Evolutionary conservation across 2,329 filamentous ascomycete genomes (phyloP).

Genomic region (Sarocladiaceae sp.): DNA sequence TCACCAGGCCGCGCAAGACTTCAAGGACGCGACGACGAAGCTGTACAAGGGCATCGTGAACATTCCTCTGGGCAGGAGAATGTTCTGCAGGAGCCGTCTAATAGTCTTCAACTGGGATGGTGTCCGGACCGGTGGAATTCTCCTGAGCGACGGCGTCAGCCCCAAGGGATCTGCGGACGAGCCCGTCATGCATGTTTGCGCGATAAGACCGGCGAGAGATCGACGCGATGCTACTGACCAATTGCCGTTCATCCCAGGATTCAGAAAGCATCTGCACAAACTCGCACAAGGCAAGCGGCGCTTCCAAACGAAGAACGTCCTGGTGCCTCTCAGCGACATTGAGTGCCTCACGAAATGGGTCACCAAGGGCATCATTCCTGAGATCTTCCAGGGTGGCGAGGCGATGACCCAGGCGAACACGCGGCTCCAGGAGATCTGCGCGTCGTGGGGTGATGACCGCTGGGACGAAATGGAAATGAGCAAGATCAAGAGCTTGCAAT

Average conservation of each 20-base stretch:
- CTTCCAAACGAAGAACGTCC: slow-evolving; percentile 60
- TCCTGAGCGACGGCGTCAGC: slow-evolving; percentile 69
- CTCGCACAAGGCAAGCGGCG: slow-evolving; percentile 61
- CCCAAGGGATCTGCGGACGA: slow-evolving; percentile 49
- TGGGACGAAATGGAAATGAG: slow-evolving; percentile 84
- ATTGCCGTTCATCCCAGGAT: slow-evolving; percentile 71
- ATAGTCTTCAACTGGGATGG: slow-evolving; percentile 80
- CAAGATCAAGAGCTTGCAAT: slow-evolving; percentile 72
- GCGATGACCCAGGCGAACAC: slow-evolving; percentile 51
- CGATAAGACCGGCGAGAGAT: slow-evolving; percentile 63
- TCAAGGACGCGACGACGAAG: slow-evolving; percentile 70
- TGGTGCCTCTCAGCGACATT: slow-evolving; percentile 69
- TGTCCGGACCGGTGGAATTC: slow-evolving; percentile 72
- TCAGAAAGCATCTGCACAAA: slow-evolving; percentile 60
- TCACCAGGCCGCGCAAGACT: slow-evolving; percentile 76
- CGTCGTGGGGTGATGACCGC: slow-evolving; percentile 64
- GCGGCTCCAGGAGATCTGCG: slow-evolving; percentile 61
- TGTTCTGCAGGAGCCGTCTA: slow-evolving; percentile 70
- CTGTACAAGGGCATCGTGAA: slow-evolving; percentile 68
- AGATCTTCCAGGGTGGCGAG: slow-evolving; percentile 50
- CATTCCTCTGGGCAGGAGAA: slow-evolving; percentile 76
- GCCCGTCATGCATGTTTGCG: slow-evolving; percentile 70
- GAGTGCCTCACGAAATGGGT: slow-evolving; percentile 75
- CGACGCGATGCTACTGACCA: slow-evolving; percentile 76
- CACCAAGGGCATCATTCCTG: slow-evolving; percentile 51